Conservation (phyloP, 192 early-diverging fungal genomes). For the Coemansia sp. region DNA sequence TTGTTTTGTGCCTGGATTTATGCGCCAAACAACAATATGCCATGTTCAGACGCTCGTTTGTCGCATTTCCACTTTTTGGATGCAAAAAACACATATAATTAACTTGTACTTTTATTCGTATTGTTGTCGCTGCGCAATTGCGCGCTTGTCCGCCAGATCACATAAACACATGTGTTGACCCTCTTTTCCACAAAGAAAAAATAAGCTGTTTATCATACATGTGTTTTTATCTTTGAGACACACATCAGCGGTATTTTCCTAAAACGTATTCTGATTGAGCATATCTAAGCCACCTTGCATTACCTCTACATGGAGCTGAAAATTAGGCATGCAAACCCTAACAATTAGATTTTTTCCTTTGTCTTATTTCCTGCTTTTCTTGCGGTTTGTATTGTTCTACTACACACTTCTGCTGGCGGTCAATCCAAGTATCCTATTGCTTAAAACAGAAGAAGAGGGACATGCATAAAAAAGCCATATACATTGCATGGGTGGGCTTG, state of each 20-base stretch:
- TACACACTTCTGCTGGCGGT: neutral
- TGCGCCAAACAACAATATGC: neutral
- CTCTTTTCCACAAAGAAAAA: neutral
- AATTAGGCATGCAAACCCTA: neutral
- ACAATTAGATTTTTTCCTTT: neutral
- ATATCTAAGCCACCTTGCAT: neutral
- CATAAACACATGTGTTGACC: neutral
- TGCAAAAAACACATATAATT: neutral
- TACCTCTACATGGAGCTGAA: neutral
- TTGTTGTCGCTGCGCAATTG: neutral
- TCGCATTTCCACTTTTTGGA: neutral
- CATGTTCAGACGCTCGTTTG: neutral
- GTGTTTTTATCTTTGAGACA: neutral
- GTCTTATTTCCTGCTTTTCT: neutral
- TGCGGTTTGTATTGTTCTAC: neutral
- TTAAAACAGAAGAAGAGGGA: neutral
- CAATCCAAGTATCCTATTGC: neutral
- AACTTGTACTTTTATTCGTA: neutral
- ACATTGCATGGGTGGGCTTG: neutral
- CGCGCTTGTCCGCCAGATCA: neutral
- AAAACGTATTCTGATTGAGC: neutral
- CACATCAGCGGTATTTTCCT: neutral
- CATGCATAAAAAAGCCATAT: neutral
- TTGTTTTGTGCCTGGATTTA: neutral
- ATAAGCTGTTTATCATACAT: neutral